These are phyloP conservation scores for Blastobotrys serpentis DNA, from an alignment of 1,139 yeast genomes.

Conservation along the genomic window DNA sequence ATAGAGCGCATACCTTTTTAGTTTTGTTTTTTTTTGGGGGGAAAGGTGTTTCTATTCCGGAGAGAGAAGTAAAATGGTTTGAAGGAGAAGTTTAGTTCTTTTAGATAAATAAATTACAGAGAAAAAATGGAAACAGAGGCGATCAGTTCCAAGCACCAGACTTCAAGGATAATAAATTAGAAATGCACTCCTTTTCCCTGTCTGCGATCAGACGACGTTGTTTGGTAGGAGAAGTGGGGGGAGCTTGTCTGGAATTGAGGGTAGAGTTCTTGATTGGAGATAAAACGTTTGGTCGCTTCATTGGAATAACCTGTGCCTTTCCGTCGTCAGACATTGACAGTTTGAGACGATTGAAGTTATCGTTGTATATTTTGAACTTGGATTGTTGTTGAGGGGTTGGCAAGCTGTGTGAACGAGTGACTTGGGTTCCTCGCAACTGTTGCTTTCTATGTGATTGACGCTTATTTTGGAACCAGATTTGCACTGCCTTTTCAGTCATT, in stretches of 20 bases:
- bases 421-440: constrained; percentile 14
- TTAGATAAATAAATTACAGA: constrained; percentile 3
- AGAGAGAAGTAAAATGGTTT: too few species aligned
- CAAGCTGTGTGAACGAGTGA: not conserved
- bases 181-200: constrained; percentile 36
- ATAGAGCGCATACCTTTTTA: too few species aligned
- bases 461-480: constrained; percentile 96
- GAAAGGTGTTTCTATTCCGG: too few species aligned
- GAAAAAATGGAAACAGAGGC: too few species aligned
- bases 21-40: not conserved
- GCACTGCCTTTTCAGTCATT: constrained; percentile 97
- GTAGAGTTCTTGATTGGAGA: constrained; percentile 16
- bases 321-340: constrained; percentile 41
- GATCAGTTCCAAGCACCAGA: constrained; percentile 30
- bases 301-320: constrained; percentile 33
- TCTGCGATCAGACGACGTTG: constrained; percentile 14
- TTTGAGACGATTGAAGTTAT: constrained; percentile 22
- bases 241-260: constrained; percentile 17
- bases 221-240: constrained; percentile 8
- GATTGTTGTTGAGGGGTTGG: constrained; percentile 2
- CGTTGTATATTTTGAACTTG: constrained; percentile 9
- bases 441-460: constrained; percentile 76
- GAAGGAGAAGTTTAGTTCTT: not conserved
- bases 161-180: constrained; percentile 32
- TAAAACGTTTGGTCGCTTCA: constrained; percentile 11